A percentile compares a stretch with the other conserved stretches of the same genome.
Evolutionary conservation across 179 eudicot genomes (phyloP).

Genomic region (Heliamphora pulchella): DNA sequence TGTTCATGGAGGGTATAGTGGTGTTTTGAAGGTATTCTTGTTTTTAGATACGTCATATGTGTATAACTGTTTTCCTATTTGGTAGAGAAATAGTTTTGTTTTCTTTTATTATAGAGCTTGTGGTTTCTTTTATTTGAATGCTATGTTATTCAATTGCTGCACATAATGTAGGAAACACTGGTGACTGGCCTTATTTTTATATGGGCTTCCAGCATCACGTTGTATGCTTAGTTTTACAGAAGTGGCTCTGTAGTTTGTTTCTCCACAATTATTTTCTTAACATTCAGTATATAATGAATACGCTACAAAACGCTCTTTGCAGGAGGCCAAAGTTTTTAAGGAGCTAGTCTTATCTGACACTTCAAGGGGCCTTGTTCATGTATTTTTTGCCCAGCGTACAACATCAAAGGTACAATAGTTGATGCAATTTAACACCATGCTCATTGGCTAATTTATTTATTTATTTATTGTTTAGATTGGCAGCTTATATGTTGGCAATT

Average conservation of each 20-base stretch:
- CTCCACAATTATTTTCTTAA: background rate
- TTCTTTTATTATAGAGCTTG: background rate
- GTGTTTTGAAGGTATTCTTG: slow-evolving; percentile 56
- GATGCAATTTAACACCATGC: background rate
- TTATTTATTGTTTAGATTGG: background rate
- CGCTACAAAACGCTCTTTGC: slow-evolving; percentile 19
- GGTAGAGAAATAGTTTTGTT: slow-evolving; percentile 7
- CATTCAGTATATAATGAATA: slow-evolving; percentile 1
- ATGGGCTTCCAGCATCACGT: too few species aligned
- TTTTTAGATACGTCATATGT: background rate
- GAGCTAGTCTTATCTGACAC: slow-evolving; percentile 56
- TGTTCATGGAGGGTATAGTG: slow-evolving; percentile 71
- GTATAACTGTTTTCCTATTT: background rate
- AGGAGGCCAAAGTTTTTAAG: slow-evolving; percentile 61
- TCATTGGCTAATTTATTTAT: background rate
- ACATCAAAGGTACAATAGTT: slow-evolving; percentile 58
- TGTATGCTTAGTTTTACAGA: background rate
- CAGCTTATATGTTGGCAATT: background rate
- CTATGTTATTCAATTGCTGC: background rate
- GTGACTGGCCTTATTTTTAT: too few species aligned
- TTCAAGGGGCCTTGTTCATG: slow-evolving; percentile 72
- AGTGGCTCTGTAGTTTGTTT: slow-evolving; percentile 8
- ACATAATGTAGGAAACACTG: background rate
- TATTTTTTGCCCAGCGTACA: slow-evolving; percentile 75
- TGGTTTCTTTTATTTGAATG: background rate